Percentiles rank a stretch among this genome's conserved stretches.
Evolutionary conservation across 208 protist species (phyloP).

Genomic region (Acanthamoeba culbertsoni): DNA sequence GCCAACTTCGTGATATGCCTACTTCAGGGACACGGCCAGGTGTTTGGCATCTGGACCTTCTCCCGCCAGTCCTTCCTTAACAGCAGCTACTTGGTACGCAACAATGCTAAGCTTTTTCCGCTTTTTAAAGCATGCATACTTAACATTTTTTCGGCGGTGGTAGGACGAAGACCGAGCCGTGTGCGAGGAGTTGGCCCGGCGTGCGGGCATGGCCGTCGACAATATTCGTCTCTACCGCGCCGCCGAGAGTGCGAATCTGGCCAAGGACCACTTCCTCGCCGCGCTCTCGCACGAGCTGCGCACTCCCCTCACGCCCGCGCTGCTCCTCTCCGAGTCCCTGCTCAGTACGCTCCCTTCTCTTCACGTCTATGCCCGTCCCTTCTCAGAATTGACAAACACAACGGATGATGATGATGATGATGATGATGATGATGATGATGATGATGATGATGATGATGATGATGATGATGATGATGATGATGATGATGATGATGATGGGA

Average conservation of each 20-base stretch:
- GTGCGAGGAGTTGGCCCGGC: neutral
- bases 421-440: neutral
- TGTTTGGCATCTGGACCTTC: neutral
- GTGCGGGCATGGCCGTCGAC: neutral
- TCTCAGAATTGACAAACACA: no score
- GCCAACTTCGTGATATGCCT: neutral
- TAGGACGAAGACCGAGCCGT: neutral
- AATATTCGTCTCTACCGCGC: neutral
- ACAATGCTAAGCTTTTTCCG: neutral
- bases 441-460: no score
- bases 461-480: neutral
- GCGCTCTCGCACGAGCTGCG: conserved; percentile 54
- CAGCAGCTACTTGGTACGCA: neutral
- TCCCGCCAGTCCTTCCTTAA: neutral
- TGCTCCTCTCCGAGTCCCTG: neutral
- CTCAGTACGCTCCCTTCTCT: neutral
- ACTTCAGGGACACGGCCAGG: neutral
- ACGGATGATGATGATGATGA: neutral
- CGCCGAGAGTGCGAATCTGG: neutral
- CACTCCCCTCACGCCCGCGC: conserved; percentile 14
- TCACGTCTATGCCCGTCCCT: neutral
- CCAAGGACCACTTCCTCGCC: conserved; percentile 48
- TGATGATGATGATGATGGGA: neutral
- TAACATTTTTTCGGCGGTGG: neutral
- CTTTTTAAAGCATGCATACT: neutral